Conservation (phyloP, 805 yeast genomes). For the Barnettozyma botsteinii region DNA sequence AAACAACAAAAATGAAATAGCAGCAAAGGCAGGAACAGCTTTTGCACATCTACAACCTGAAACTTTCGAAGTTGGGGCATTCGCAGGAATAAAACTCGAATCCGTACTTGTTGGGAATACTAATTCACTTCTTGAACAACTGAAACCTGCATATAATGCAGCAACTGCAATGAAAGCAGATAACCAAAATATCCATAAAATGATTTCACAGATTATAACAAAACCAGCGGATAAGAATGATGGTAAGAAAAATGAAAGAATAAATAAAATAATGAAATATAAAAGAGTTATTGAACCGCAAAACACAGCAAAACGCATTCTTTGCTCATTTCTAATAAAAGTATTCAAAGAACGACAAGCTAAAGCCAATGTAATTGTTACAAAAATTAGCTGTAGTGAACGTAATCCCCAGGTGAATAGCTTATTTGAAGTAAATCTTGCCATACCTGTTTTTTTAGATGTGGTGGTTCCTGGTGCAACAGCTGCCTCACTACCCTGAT, state of each 20-base stretch:
- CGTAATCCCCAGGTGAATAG: constrained; percentile 15
- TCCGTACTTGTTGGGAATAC: constrained; percentile 4
- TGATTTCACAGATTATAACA: constrained; percentile 23
- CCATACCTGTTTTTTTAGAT: constrained; percentile 1
- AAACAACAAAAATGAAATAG: constrained; percentile 26
- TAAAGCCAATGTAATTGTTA: constrained; percentile 27
- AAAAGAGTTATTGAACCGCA: constrained; percentile 27
- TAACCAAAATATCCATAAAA: constrained; percentile 29
- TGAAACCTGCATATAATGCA: constrained; percentile 24
- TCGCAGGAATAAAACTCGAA: constrained; percentile 12
- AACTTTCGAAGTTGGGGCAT: constrained; percentile 9
- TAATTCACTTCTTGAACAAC: constrained; percentile 18
- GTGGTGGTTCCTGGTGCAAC: background rate
- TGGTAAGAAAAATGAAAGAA: constrained; percentile 18
- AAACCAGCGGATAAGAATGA: constrained; percentile 24
- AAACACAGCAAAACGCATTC: constrained; percentile 29
- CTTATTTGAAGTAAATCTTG: background rate
- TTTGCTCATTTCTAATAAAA: constrained; percentile 23
- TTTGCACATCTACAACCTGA: constrained; percentile 27
- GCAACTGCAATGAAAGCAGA: constrained; percentile 31
- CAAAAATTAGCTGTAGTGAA: constrained; percentile 23
- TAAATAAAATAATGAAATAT: constrained; percentile 23
- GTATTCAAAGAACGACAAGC: constrained; percentile 23
- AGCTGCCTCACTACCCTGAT: background rate
- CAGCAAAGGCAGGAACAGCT: constrained; percentile 31